Evolutionary conservation across 2,329 filamentous ascomycete genomes (phyloP), one percentile per base, ranked within the genome.

Genomic region (Epichloe elymi): DNA sequence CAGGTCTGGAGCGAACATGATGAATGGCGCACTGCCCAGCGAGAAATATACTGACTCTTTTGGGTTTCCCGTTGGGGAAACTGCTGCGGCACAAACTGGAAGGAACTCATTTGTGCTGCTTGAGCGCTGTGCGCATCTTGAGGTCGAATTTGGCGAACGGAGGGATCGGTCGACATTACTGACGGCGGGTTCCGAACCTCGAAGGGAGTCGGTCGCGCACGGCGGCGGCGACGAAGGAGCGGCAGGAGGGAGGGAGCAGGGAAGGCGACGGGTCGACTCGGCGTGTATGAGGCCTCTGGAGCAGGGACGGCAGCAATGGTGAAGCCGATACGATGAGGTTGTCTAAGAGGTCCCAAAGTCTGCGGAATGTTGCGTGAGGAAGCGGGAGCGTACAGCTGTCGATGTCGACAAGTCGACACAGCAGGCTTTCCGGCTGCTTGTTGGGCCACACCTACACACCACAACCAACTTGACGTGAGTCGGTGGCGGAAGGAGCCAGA

Each of bases 51-150:
- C 83, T 75, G 74, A 91, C 86, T 91, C 73, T 90, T 91, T 64
- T 91, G 86, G 54, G 86, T 87, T 67, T 89, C 86, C 60, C 85
- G 77, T 55, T 69, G 69, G 42, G 67, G 66, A 51, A 64, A 74
- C 48, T 74, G 69, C 55, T 74, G 74, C 58, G 85, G 82, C 66
- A 82, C 80, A 70, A 90, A 90, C 43, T 82, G 79, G 68, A 88
- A 91, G 61, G 78, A 81, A 65, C 83, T 82, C 80, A 89, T 66
- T 33, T 65, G 63, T 40, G 60, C 53, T 36, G 41, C 82, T 63
- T 82, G 79, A 44, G 77, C 74, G 49, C 47, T 50, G 36, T 55
- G 54, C 41, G 54, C 60, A 63, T 74, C 82, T 64, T 86, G 83
- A 37, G 82, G 82, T 64, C 85, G 68, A 57, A 85, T 72, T 63